Evolutionary conservation across 352 stramenopile genomes (phyloP), one percentile per base, ranked within the genome.

Genomic region (Paralagenidium karlingii): DNA sequence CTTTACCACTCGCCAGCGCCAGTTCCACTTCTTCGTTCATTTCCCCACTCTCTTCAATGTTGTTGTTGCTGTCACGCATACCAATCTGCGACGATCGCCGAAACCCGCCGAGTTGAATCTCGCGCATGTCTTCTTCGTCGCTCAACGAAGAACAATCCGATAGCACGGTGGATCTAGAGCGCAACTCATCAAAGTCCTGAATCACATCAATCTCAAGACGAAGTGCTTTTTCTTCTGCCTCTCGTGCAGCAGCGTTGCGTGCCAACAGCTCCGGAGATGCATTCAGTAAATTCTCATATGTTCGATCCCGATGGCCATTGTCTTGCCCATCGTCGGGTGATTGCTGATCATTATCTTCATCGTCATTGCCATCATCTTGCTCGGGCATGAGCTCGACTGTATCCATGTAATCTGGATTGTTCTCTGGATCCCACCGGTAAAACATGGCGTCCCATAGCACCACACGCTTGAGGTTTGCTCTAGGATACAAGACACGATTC

Each of bases 361-460:
- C 40, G 3, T 49, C 59, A 38, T 58, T 39, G 1, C 43, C 24
- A 9, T 57, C 53, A 10, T 70, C 61, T 8, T 73, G 56, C 15
- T 47, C 41, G 16, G 62, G 58, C 68, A 90, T 82, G 49, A 69
- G 86, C 45, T 90, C 74, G n/a, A 53, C 45, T n/a, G n/a, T n/a
- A n/a, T n/a, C n/a, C 73, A 86, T 85, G 53, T 90, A 90, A 31
- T 86, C 77, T 1, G 77, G 77, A 39, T 88, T 71, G 43, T 68
- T 86, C 43, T 90, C 74, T 0, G 71, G 71, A 37, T 90, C 77
- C 74, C 75, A 90, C 1, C 77, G 74, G 57, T 87, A 90, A 43
- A 83, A 90, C 63, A 90, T 82, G 8, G 68, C 71, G 36, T 88
- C 74, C 77, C 77, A 91, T 15, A 91, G 43, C 26, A 91, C 77